phyloP scores from a whole-genome alignment of 2,329 filamentous ascomycete species.

The Fusarium armeniacum region DNA sequence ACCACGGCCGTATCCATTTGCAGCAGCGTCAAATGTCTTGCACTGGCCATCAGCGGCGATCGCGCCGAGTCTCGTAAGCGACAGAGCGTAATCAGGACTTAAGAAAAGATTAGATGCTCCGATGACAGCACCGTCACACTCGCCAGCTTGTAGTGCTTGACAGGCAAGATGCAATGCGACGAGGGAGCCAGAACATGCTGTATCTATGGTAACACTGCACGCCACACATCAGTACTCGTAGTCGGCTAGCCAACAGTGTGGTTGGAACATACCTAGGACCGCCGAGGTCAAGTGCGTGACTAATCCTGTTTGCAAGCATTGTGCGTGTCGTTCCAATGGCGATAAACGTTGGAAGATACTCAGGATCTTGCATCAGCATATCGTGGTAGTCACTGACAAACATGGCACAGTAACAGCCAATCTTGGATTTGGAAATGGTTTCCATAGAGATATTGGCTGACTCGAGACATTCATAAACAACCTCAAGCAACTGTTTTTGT shows the following conservation, averaged over 20 bases:
- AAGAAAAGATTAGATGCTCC: slow-evolving; percentile 52
- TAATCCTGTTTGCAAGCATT: slow-evolving; percentile 48
- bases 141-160: slow-evolving; percentile 52
- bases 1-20: slow-evolving; percentile 67
- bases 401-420: slow-evolving; percentile 48
- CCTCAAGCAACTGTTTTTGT: slow-evolving; percentile 46
- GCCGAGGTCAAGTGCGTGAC: slow-evolving; percentile 46
- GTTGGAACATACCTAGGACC: slow-evolving; percentile 42
- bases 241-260: background rate
- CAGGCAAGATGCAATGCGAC: slow-evolving; percentile 59
- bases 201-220: slow-evolving; percentile 60
- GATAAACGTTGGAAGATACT: slow-evolving; percentile 47
- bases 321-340: slow-evolving; percentile 48
- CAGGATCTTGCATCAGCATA: slow-evolving; percentile 47
- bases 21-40: slow-evolving; percentile 64
- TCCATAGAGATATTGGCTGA: slow-evolving; percentile 47
- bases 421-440: slow-evolving; percentile 43
- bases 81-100: slow-evolving; percentile 47
- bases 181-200: slow-evolving; percentile 62
- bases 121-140: slow-evolving; percentile 53
- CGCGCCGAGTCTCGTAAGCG: slow-evolving; percentile 44
- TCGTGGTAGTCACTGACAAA: slow-evolving; percentile 46
- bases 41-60: slow-evolving; percentile 54
- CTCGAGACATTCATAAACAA: slow-evolving; percentile 46
- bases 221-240: slow-evolving; percentile 16